A percentile compares a stretch with the other conserved stretches of the same genome.
Evolutionary conservation across 176 grass and related monocot genomes (phyloP).

Genomic region (Neostapfia colusana): DNA sequence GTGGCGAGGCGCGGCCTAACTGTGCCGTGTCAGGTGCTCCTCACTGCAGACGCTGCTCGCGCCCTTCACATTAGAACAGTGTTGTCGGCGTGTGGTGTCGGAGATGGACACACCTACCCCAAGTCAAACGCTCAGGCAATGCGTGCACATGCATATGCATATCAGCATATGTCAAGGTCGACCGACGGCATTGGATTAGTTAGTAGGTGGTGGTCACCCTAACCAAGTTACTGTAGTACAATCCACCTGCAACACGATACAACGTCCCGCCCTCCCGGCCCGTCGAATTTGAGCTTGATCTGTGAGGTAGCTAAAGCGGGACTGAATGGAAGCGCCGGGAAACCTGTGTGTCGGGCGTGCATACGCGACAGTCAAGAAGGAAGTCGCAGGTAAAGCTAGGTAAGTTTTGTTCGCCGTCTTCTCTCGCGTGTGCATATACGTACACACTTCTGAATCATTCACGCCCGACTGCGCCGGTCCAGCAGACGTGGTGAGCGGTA

Average conservation of each 20-base stretch:
- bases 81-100: not conserved
- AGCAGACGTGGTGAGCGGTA: not conserved
- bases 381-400: too few relatives aligned
- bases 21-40: slow-evolving; percentile 42
- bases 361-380: too few relatives aligned
- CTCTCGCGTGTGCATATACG: too few relatives aligned
- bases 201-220: not conserved
- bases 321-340: not conserved
- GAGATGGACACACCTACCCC: not conserved
- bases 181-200: not conserved
- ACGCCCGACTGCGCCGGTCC: slow-evolving; percentile 24
- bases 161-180: not conserved
- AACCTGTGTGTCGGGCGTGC: not conserved
- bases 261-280: not conserved
- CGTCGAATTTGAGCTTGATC: not conserved
- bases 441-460: not conserved
- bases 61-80: slow-evolving; percentile 34
- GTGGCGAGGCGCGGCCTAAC: not conserved
- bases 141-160: not conserved
- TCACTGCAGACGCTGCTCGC: not conserved
- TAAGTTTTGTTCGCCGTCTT: too few relatives aligned
- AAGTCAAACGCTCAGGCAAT: slow-evolving; percentile 2
- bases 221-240: not conserved
- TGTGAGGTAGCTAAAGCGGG: not conserved
- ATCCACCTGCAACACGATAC: not conserved